phyloP scores from a whole-genome alignment of 108 stramenopile species.

The Nitzschia inconspicua region DNA sequence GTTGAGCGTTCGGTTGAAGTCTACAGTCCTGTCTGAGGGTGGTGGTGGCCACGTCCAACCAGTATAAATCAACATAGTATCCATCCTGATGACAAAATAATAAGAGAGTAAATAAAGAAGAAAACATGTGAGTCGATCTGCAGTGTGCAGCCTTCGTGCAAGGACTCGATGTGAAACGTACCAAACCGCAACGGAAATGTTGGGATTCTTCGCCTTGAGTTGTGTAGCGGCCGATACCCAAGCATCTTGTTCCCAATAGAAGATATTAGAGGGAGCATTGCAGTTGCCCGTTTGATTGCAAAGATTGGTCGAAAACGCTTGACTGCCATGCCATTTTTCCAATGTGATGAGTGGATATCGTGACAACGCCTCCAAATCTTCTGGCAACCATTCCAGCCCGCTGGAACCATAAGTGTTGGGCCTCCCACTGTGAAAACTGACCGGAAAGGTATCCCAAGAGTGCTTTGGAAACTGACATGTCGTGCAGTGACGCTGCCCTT shows the following conservation, averaged over 20 bases:
- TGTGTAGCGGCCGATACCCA: slow-evolving; percentile 5
- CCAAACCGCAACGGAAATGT: not conserved
- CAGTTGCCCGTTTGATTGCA: not conserved
- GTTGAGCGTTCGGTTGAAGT: slow-evolving; percentile 3
- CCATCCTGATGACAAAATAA: too few relatives aligned
- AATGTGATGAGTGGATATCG: slow-evolving; percentile 7
- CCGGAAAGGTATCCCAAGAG: slow-evolving; percentile 6
- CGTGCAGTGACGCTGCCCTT: too few relatives aligned
- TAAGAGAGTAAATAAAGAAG: too few relatives aligned
- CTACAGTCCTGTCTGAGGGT: not conserved
- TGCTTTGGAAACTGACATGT: too few relatives aligned
- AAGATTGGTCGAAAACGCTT: slow-evolving; percentile 1
- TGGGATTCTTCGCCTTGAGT: slow-evolving; percentile 3
- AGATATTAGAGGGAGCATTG: not conserved
- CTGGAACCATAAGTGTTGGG: not conserved
- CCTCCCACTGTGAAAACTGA: slow-evolving; percentile 3
- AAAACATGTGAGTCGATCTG: too few relatives aligned
- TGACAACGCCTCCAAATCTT: slow-evolving; percentile 5
- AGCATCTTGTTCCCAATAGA: slow-evolving; percentile 5
- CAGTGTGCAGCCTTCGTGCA: too few relatives aligned
- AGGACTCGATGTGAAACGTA: too few relatives aligned
- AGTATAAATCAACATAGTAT: slow-evolving; percentile 7
- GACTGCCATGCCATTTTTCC: slow-evolving; percentile 7
- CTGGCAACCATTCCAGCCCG: not conserved
- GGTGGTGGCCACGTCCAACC: slow-evolving; percentile 9